These are phyloP conservation scores for Kodamaea laetipori DNA, from an alignment of 805 yeast genomes.

Conservation along the genomic window DNA sequence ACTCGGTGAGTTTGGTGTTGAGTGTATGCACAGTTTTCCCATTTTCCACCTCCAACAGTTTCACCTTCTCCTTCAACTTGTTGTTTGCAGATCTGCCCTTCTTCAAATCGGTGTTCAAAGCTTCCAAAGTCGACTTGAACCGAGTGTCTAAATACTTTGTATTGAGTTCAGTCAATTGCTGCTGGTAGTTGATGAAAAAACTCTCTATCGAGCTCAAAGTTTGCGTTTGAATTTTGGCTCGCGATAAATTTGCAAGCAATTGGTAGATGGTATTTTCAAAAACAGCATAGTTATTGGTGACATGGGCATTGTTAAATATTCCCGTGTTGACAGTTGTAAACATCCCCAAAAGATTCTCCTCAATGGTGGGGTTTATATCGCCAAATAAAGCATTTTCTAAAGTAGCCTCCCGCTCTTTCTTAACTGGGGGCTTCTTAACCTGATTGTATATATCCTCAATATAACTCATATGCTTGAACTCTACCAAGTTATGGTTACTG, in stretches of 20 bases:
- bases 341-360: constrained; percentile 52
- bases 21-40: constrained; percentile 6
- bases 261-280: constrained; percentile 57
- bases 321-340: constrained; percentile 54
- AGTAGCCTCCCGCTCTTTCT: constrained; percentile 7
- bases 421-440: constrained; percentile 7
- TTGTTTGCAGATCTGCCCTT: constrained; percentile 18
- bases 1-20: constrained; percentile 8
- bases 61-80: constrained; percentile 19
- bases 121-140: constrained; percentile 17
- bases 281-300: constrained; percentile 58
- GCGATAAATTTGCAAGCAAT: constrained; percentile 55
- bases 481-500: constrained; percentile 20
- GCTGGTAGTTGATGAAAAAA: constrained; percentile 54
- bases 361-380: constrained; percentile 52
- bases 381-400: constrained; percentile 66
- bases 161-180: constrained; percentile 27
- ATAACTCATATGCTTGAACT: constrained; percentile 38
- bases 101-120: constrained; percentile 19
- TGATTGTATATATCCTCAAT: constrained; percentile 33
- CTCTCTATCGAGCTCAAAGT: constrained; percentile 55
- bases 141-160: constrained; percentile 24
- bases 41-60: constrained; percentile 14
- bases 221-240: constrained; percentile 60
- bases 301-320: constrained; percentile 58